Conservation (phyloP, 148 eudicot species). For the Amaranthus cruentus region DNA sequence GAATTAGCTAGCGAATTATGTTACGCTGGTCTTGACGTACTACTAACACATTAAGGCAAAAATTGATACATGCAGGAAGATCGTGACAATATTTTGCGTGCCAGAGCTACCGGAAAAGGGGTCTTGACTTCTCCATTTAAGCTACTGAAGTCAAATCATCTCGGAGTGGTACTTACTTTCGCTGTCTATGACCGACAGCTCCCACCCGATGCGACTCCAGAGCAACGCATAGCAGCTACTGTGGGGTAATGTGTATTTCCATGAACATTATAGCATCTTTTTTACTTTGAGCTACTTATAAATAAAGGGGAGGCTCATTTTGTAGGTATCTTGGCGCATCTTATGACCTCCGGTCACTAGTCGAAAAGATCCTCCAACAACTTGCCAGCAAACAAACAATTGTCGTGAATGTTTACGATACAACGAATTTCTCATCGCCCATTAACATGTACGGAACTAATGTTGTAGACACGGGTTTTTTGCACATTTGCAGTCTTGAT, state of each 20-base stretch:
- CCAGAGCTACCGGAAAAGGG: constrained; percentile 89
- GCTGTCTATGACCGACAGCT: constrained; percentile 69
- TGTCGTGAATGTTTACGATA: constrained; percentile 86
- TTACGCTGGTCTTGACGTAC: not conserved
- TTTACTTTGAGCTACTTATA: not conserved
- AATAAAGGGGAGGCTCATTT: constrained; percentile 3
- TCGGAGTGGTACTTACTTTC: constrained; percentile 93
- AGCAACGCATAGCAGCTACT: constrained; percentile 71
- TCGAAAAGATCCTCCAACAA: constrained; percentile 89
- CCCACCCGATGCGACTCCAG: constrained; percentile 59
- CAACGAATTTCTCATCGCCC: constrained; percentile 48
- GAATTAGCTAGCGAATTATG: too few species aligned
- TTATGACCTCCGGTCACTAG: constrained; percentile 81
- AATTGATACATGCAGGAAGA: constrained; percentile 55
- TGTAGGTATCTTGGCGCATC: constrained; percentile 88
- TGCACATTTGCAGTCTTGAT: constrained; percentile 66
- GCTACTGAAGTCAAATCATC: constrained; percentile 78
- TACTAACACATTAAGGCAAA: not conserved
- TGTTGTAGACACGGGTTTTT: constrained; percentile 53
- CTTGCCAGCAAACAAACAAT: constrained; percentile 92
- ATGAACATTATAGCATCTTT: not conserved
- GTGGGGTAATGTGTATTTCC: constrained; percentile 56
- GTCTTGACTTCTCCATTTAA: constrained; percentile 85
- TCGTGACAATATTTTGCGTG: constrained; percentile 88
- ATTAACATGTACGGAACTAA: constrained; percentile 78